phyloP scores from a whole-genome alignment of 2,329 filamentous ascomycete species.

The Aspergillus vadensis region DNA sequence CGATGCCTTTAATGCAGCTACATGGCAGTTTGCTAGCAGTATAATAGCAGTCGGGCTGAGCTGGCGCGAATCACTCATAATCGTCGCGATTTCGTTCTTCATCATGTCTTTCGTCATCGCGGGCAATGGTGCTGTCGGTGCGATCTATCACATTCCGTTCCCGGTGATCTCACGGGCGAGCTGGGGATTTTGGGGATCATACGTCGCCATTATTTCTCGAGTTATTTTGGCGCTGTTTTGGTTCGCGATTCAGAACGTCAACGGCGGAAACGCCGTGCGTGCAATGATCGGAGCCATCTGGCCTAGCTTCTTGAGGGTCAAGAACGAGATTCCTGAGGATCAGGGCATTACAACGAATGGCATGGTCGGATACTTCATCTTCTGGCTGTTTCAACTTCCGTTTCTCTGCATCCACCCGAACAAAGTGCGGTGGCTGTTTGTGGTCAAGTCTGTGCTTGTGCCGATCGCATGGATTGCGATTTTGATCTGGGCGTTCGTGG shows the following conservation, averaged over 20 bases:
- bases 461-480: conserved; percentile 64
- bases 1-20: conserved; percentile 56
- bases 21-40: conserved; percentile 56
- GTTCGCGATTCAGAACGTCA: conserved; percentile 68
- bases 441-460: conserved; percentile 47
- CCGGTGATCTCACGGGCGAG: conserved; percentile 58
- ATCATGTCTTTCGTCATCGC: conserved; percentile 62
- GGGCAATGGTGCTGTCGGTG: conserved; percentile 59
- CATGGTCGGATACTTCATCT: conserved; percentile 49
- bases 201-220: conserved; percentile 56
- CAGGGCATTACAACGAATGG: conserved; percentile 50
- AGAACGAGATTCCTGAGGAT: conserved; percentile 42
- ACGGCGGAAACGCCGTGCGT: conserved; percentile 58
- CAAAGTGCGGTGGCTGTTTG: conserved; percentile 42
- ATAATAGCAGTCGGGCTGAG: conserved; percentile 56
- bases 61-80: conserved; percentile 54
- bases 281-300: conserved; percentile 58
- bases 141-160: conserved; percentile 57
- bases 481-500: conserved; percentile 63
- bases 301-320: conserved; percentile 43
- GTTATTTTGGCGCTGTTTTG: conserved; percentile 60
- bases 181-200: conserved; percentile 61
- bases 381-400: conserved; percentile 49
- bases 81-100: conserved; percentile 55
- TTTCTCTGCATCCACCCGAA: conserved; percentile 49